Conservation (phyloP, 495 filamentous ascomycete genomes). For the Penicillium egyptiacum region DNA sequence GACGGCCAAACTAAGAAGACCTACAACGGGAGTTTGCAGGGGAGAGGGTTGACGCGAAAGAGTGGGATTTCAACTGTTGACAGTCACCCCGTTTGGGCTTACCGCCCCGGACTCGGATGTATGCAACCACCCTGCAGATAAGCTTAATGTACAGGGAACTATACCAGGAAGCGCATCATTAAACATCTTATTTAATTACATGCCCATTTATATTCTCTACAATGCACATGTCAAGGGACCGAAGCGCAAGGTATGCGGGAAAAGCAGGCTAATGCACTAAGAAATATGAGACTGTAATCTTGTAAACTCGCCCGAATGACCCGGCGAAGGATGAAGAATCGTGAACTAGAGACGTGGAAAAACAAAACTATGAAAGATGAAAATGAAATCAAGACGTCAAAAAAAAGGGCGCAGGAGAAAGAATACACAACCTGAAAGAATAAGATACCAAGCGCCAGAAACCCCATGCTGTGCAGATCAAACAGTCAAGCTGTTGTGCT, state of each 20-base stretch:
- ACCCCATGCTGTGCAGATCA: slow-evolving; percentile 51
- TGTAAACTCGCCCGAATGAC: neutral
- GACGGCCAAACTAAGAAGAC: slow-evolving; percentile 2
- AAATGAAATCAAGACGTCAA: slow-evolving; percentile 8
- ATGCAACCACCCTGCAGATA: slow-evolving; percentile 11
- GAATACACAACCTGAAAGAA: slow-evolving; percentile 17
- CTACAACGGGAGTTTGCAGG: neutral
- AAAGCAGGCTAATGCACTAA: slow-evolving; percentile 20
- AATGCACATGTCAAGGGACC: neutral
- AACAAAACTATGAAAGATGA: slow-evolving; percentile 7
- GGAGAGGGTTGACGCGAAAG: slow-evolving; percentile 7
- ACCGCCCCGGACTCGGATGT: slow-evolving; percentile 20
- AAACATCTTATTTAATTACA: neutral
- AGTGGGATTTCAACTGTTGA: slow-evolving; percentile 17
- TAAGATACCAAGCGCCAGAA: slow-evolving; percentile 39
- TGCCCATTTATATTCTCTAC: neutral
- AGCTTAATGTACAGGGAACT: slow-evolving; percentile 12
- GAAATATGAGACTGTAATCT: neutral
- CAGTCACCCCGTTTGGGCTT: slow-evolving; percentile 17
- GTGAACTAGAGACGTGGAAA: slow-evolving; percentile 1
- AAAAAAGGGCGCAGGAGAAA: neutral
- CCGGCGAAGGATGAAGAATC: neutral
- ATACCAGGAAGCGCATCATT: neutral
- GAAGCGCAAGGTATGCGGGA: neutral
- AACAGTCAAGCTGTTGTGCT: slow-evolving; percentile 22